Percentiles rank a stretch among this genome's conserved stretches.
These are phyloP conservation scores for Agarophyton chilense DNA, from an alignment of 23 red algal species.

Conservation along the genomic window DNA sequence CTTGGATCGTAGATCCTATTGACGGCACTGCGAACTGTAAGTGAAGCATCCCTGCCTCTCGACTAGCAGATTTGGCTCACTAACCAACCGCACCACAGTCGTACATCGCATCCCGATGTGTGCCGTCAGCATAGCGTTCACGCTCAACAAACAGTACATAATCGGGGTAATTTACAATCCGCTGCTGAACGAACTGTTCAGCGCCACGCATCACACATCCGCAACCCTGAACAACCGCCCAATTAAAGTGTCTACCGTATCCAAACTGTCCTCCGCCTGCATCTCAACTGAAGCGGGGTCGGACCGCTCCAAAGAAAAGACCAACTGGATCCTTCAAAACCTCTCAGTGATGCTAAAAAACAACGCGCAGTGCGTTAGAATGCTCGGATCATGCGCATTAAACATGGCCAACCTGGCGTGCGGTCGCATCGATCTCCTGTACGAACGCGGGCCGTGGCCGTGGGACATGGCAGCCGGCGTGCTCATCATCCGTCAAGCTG, in stretches of 20 bases:
- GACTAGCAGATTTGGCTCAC: too few species aligned
- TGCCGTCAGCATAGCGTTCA: conserved; percentile 65
- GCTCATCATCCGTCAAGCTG: conserved; percentile 81
- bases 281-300: conserved; percentile 81
- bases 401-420: conserved; percentile 73
- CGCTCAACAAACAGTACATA: conserved; percentile 9
- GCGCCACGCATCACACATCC: conserved; percentile 18
- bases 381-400: conserved; percentile 69
- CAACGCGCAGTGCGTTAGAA: conserved; percentile 68
- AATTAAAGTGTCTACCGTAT: conserved; percentile 16
- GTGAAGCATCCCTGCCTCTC: neutral
- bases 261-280: conserved; percentile 8
- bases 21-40: conserved; percentile 95
- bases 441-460: conserved; percentile 66
- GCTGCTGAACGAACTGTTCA: conserved; percentile 66
- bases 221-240: conserved; percentile 50
- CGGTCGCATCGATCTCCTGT: conserved; percentile 71
- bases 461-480: conserved; percentile 91
- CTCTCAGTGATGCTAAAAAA: conserved; percentile 20
- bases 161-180: conserved; percentile 83
- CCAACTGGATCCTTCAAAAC: conserved; percentile 33
- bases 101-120: conserved; percentile 54
- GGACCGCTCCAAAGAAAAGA: conserved; percentile 51
- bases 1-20: conserved; percentile 91
- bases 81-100: too few species aligned